Evolutionary conservation across 129 eudicot species (phyloP).

Genomic region (Saussurea involucrata): DNA sequence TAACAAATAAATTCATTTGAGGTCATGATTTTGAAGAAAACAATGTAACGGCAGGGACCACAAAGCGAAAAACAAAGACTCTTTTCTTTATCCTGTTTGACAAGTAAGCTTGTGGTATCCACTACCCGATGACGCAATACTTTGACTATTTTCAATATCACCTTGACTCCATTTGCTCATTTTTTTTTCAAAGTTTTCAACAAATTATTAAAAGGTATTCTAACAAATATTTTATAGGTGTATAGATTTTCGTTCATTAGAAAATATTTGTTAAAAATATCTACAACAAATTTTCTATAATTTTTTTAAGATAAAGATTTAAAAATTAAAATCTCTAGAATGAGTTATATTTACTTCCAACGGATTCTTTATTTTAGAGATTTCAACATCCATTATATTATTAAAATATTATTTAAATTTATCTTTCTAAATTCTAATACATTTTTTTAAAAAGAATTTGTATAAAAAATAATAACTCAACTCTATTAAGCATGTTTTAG

Average conservation of each 20-base stretch:
- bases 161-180: not conserved
- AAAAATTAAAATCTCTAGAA: too few relatives aligned
- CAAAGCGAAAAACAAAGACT: not conserved
- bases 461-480: too few relatives aligned
- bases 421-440: too few relatives aligned
- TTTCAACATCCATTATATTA: too few relatives aligned
- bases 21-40: not conserved
- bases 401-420: too few relatives aligned
- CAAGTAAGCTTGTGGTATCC: slow-evolving; percentile 11
- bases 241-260: not conserved
- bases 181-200: not conserved
- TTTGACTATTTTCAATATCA: not conserved
- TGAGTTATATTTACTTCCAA: too few relatives aligned
- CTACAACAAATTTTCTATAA: too few relatives aligned
- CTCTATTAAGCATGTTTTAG: too few relatives aligned
- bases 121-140: not conserved
- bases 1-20: not conserved
- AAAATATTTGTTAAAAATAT: not conserved
- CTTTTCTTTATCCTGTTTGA: slow-evolving; percentile 4
- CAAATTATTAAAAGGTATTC: not conserved
- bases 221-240: not conserved
- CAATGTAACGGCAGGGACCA: not conserved
- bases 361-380: too few relatives aligned
- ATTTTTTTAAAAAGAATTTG: too few relatives aligned
- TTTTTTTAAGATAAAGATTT: too few relatives aligned